A percentile compares a stretch with the other conserved stretches of the same genome.
phyloP scores from a whole-genome alignment of 257 asterid species.

The Misopates orontium region DNA sequence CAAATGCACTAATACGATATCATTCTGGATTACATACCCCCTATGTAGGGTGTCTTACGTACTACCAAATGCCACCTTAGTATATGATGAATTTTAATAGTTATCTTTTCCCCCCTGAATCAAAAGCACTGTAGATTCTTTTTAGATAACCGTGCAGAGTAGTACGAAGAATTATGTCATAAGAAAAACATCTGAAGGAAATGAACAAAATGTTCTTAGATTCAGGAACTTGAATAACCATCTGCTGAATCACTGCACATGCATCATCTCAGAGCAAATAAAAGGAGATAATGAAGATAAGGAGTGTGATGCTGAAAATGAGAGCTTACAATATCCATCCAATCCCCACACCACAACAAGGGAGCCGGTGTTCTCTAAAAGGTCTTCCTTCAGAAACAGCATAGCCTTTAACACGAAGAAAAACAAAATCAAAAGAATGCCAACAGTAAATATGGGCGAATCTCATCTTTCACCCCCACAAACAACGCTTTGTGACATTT shows the following conservation, averaged over 20 bases:
- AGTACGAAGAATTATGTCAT: not conserved
- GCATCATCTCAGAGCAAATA: not conserved
- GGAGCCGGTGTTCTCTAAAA: constrained; percentile 64
- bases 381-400: constrained; percentile 56
- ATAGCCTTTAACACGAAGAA: constrained; percentile 50
- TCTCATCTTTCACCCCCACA: not conserved
- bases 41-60: no score
- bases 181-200: not conserved
- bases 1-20: no score
- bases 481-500: not conserved
- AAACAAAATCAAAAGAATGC: not conserved
- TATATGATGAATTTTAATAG: not conserved
- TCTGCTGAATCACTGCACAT: not conserved
- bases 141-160: not conserved
- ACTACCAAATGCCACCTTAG: no score
- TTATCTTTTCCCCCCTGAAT: not conserved
- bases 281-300: not conserved
- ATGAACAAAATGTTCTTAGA: constrained; percentile 1
- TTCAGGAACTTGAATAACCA: constrained; percentile 3
- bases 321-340: constrained; percentile 90
- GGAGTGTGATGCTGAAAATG: not conserved
- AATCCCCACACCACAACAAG: constrained; percentile 91
- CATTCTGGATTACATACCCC: no score
- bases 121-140: not conserved
- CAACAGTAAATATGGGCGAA: not conserved